Percentiles rank a stretch among this genome's conserved stretches.
Conservation (phyloP, 768 basidiomycete species). For the Podaxis sp. region DNA sequence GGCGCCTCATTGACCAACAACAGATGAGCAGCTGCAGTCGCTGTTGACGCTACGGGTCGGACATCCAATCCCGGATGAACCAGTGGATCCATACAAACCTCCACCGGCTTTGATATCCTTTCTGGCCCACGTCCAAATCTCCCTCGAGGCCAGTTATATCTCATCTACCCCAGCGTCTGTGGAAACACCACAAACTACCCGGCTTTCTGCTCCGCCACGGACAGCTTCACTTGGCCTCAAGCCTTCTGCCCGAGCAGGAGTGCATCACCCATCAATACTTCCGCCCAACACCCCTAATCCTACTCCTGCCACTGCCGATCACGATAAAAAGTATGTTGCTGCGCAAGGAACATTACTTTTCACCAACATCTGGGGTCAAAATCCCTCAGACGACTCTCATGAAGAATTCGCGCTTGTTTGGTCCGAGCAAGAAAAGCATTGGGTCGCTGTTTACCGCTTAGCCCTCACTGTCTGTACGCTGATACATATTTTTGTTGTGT, state of each 20-base stretch:
- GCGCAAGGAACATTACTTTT: constrained; percentile 76
- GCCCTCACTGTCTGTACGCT: constrained; percentile 77
- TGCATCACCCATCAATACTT: constrained; percentile 64
- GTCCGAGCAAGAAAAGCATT: constrained; percentile 56
- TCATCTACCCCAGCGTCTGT: constrained; percentile 41
- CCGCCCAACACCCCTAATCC: constrained; percentile 87
- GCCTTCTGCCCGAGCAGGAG: constrained; percentile 33
- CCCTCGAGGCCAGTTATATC: constrained; percentile 82
- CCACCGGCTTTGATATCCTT: constrained; percentile 55
- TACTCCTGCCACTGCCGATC: constrained; percentile 68
- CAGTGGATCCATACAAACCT: constrained; percentile 37
- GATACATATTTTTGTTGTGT: background rate
- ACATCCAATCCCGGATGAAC: constrained; percentile 45
- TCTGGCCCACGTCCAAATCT: constrained; percentile 70
- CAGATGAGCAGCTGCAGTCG: constrained; percentile 58
- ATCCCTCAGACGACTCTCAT: constrained; percentile 37
- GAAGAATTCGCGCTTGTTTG: constrained; percentile 69
- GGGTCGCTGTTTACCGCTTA: constrained; percentile 82
- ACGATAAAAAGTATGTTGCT: constrained; percentile 74
- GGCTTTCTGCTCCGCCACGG: constrained; percentile 52
- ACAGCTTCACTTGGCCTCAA: constrained; percentile 42
- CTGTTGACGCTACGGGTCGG: constrained; percentile 57
- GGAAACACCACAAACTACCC: constrained; percentile 37
- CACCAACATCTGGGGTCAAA: constrained; percentile 76
- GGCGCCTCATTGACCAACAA: constrained; percentile 24